Base-by-base conservation (phyloP, 2,329 filamentous ascomycete species). In the Cadophora luteo-olivacea region DNA sequence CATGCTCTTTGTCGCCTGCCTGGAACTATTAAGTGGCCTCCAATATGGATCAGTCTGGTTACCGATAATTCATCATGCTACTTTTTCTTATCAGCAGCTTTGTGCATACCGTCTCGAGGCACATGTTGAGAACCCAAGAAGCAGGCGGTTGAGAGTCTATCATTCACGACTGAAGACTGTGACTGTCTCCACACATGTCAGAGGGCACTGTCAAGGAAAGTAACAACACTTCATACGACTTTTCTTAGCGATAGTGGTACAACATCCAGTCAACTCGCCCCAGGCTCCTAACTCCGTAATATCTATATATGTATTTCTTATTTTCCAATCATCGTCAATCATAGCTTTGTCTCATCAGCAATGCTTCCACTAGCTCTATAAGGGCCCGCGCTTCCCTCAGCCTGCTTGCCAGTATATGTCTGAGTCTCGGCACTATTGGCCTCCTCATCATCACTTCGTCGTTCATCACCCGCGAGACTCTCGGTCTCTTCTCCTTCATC, bases 401-500 rank as follows among this genome's bases (percentile, higher is more conserved):
- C 61, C 61, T 64, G 61, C 61, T 64, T 64, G 32, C 29, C 61
- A 54, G 16, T 32, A 49, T 49, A 57, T 16, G 9, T 58, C 51
- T 58, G 32, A 29, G 49, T 54, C 22, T 65, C 57, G n/a, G 22
- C 61, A 36, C 57, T 60, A 3, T 41, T 8, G 4, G 22, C 57
- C 33, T 66, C 57, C 16, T 33, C 67, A 52, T 71, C 68, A 57
- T 36, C 33, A 64, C 70, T 49, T 69, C 68, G 36, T 65, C 61
- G n/a, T 66, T 65, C 19, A 70, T 76, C 75, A 1, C 73, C 76
- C 22, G 69, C 74, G 45, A 77, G 66, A 64, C 70, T 73, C 69
- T 77, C 76, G 3, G 70, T 68, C 57, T 75, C 73, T 65, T 84
- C 83, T 54, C 92, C 91, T 74, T 93, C 92, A n/a, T 91, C 81